These are phyloP conservation scores for Microsporum canis DNA, from an alignment of 2,329 filamentous ascomycete genomes.

Conservation along the genomic window DNA sequence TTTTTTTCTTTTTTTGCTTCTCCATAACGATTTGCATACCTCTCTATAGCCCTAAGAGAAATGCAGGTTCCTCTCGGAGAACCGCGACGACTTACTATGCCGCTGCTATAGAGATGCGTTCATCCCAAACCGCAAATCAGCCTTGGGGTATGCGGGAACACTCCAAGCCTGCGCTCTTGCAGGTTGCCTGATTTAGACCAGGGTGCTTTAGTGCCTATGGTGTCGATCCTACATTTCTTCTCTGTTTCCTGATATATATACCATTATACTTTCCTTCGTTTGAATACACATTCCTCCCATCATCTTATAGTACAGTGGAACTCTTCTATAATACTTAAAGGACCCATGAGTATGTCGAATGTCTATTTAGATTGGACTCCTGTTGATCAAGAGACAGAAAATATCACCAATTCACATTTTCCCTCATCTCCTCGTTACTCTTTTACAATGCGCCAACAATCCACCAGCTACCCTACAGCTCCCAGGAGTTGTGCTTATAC, in stretches of 20 bases:
- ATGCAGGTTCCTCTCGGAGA: not conserved
- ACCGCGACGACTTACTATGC: not conserved
- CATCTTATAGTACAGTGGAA: not conserved
- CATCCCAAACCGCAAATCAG: not conserved
- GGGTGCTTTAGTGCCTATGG: not conserved
- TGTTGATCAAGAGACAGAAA: constrained; percentile 17
- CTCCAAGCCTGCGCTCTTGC: not conserved
- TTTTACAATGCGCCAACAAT: constrained; percentile 9
- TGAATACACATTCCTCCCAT: not conserved
- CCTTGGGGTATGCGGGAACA: not conserved
- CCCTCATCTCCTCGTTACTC: constrained; percentile 14
- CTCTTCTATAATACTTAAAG: constrained; percentile 12
- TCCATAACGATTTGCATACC: not conserved
- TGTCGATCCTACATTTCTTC: not conserved
- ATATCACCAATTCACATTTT: constrained; percentile 17
- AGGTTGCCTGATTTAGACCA: not conserved
- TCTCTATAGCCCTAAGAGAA: not conserved
- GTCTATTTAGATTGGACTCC: constrained; percentile 4
- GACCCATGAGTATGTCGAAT: constrained; percentile 15
- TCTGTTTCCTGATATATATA: not conserved
- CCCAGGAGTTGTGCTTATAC: constrained; percentile 9
- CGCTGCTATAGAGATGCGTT: not conserved
- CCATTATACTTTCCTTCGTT: constrained; percentile 2
- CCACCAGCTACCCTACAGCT: constrained; percentile 19
- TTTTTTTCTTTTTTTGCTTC: not conserved